Conservation (phyloP, 148 eudicot genomes). For the Pharnaceum exiguum region DNA sequence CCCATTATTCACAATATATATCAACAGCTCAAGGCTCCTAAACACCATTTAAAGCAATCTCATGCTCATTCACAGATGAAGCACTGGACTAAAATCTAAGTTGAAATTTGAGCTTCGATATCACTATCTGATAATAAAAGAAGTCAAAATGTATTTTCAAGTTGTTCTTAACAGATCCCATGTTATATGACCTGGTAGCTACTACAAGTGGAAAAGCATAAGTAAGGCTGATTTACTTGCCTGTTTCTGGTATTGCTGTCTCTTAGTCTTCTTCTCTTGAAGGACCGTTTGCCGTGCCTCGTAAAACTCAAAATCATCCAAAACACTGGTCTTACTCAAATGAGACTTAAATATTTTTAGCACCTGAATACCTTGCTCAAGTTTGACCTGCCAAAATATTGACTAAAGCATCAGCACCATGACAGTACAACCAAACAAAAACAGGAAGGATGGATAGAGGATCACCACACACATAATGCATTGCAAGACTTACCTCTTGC, state of each 20-base stretch:
- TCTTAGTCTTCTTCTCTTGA: conserved; percentile 46
- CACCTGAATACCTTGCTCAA: conserved; percentile 45
- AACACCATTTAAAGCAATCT: no score
- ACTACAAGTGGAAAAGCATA: neutral
- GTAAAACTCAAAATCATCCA: conserved; percentile 58
- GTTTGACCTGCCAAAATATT: conserved; percentile 36
- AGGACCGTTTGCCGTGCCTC: conserved; percentile 41
- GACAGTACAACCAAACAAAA: neutral
- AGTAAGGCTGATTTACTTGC: neutral
- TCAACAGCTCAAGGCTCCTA: no score
- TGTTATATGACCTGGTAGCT: no score
- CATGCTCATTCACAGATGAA: no score
- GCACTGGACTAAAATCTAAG: no score
- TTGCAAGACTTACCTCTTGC: conserved; percentile 29
- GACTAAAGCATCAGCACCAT: neutral
- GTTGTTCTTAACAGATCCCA: no score
- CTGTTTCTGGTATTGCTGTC: conserved; percentile 42
- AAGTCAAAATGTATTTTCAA: no score
- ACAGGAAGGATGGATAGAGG: neutral
- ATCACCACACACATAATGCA: neutral
- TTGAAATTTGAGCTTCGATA: no score
- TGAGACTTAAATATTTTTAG: conserved; percentile 44
- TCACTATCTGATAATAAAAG: no score
- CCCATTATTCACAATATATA: no score
- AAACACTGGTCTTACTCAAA: conserved; percentile 39